Evolutionary conservation across 495 filamentous ascomycete genomes (phyloP).

Genomic region (Penicillium angulare): DNA sequence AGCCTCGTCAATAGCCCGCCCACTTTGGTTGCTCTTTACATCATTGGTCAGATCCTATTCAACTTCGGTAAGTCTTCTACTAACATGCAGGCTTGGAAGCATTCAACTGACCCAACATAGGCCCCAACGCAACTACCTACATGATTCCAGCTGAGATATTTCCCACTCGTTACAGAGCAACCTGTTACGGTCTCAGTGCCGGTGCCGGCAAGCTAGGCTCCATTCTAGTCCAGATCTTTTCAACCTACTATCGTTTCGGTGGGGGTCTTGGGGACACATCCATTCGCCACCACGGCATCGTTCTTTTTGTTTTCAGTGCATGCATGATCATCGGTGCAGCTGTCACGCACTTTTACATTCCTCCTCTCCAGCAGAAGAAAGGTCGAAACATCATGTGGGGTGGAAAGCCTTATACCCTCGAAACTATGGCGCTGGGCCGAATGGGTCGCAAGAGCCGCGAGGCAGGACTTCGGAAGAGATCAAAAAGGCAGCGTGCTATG

Average conservation of each 20-base stretch:
- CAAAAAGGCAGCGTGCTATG: conserved; percentile 17
- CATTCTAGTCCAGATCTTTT: conserved; percentile 54
- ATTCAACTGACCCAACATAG: conserved; percentile 20
- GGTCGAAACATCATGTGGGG: conserved; percentile 34
- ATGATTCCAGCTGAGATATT: conserved; percentile 62
- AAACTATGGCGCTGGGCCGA: conserved; percentile 39
- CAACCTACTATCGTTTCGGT: conserved; percentile 45
- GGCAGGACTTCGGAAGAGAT: conserved; percentile 22
- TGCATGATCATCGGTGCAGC: conserved; percentile 48
- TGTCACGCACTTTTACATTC: conserved; percentile 47
- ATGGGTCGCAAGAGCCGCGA: conserved; percentile 41
- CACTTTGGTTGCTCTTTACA: conserved; percentile 54
- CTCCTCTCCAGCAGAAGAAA: conserved; percentile 32
- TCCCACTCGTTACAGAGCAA: conserved; percentile 58
- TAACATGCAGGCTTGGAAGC: background rate
- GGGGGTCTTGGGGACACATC: conserved; percentile 26
- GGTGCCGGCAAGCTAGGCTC: conserved; percentile 58
- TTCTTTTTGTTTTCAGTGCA: conserved; percentile 44
- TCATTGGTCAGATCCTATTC: conserved; percentile 61
- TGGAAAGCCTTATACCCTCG: conserved; percentile 41
- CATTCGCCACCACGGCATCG: conserved; percentile 40
- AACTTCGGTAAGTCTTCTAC: conserved; percentile 49
- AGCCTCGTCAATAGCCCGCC: conserved; percentile 38
- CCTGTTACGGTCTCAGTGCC: conserved; percentile 56
- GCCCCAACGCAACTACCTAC: conserved; percentile 60